These are phyloP conservation scores for Mucor plumbeus DNA, from an alignment of 371 early-diverging fungal genomes.

Conservation along the genomic window DNA sequence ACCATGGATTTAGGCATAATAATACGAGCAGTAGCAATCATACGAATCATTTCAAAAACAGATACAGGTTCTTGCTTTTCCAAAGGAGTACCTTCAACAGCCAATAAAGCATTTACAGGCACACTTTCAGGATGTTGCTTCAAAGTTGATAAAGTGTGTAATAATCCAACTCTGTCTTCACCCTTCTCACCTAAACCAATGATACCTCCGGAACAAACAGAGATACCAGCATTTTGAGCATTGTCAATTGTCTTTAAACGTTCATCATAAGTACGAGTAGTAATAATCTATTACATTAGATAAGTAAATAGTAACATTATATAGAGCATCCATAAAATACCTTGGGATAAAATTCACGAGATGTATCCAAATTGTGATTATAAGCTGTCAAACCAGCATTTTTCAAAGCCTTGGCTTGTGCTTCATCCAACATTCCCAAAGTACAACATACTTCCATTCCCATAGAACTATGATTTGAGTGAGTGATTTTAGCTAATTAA, in stretches of 20 bases:
- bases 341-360: slow-evolving; percentile 84
- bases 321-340: slow-evolving; percentile 15
- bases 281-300: slow-evolving; percentile 62
- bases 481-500: too few relatives aligned
- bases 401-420: slow-evolving; percentile 79
- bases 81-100: slow-evolving; percentile 83
- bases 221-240: slow-evolving; percentile 83
- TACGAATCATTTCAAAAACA: slow-evolving; percentile 87
- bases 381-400: slow-evolving; percentile 90
- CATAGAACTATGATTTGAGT: slow-evolving; percentile 65
- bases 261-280: slow-evolving; percentile 85
- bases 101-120: slow-evolving; percentile 85
- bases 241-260: slow-evolving; percentile 78
- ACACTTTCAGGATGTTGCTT: slow-evolving; percentile 86
- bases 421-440: slow-evolving; percentile 83
- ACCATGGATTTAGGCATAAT: slow-evolving; percentile 87
- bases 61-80: slow-evolving; percentile 84
- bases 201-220: slow-evolving; percentile 91
- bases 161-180: slow-evolving; percentile 79
- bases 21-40: slow-evolving; percentile 88
- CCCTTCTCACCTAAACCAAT: slow-evolving; percentile 85
- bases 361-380: slow-evolving; percentile 90
- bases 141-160: slow-evolving; percentile 78
- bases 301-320: too few relatives aligned
- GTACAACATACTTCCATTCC: slow-evolving; percentile 94